Evolutionary conservation across 306 rosid species (phyloP), one percentile per base, ranked within the genome.

Genomic region (Canavalia ensiformis): DNA sequence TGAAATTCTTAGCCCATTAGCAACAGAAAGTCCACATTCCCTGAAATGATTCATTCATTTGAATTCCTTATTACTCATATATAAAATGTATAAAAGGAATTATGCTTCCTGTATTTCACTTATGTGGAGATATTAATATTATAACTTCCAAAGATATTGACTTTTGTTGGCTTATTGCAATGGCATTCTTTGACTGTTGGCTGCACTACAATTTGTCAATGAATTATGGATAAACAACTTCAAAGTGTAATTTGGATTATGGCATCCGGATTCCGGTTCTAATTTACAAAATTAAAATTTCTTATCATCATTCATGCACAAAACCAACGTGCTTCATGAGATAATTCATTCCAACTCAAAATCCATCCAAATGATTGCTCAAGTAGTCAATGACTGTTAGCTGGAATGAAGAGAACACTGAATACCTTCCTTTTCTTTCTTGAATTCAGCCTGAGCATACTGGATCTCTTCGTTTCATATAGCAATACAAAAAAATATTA

Each of bases 171-270:
- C 58, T 30, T 34, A 13, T 42, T 78, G 79, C 46, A 54, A 52
- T n/a, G 56, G 66, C 72, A 69, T 73, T 59, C 35, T 72, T 55
- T 73, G 58, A 78, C 73, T 50, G 60, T 60, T 51, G 75, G 50
- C 31, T 74, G 47, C 39, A 42, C 51, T 12, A 10, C 30, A 45
- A 33, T 69, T 18, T 51, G 45, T 18, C 60, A 74, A 29, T 11
- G n/a, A 50, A 44, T 35, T 28, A 44, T 57, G 68, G 70, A 6
- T 63, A 35, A 76, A 35, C 68, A 55, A 4, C 69, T 30, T 75
- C 78, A 5, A 80, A 63, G 58, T 31, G 52, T 71, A 33, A 55
- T 12, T 35, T 50, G 69, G 45, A 58, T 42, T 18, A 18, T 18
- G 25, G 25, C 25, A 18, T 70, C 49, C 49, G 74, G 68, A 51